Conservation (phyloP, 805 yeast genomes). For the Wickerhamomyces chambardii region DNA sequence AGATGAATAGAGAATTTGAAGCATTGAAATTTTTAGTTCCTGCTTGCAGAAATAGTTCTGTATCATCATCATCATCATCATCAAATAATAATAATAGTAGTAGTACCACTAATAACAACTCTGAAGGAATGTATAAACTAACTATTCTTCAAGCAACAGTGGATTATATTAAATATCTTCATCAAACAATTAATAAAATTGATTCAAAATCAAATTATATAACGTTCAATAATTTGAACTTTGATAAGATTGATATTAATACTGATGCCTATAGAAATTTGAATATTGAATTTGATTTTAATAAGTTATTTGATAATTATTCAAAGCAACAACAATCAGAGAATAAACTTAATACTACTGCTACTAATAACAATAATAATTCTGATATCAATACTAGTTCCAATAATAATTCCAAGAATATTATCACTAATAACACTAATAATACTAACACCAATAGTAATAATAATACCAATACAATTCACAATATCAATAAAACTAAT, state of each 20-base stretch:
- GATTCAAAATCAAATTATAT: constrained; percentile 22
- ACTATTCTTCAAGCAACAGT: constrained; percentile 79
- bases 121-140: constrained; percentile 68
- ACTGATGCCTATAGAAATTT: constrained; percentile 52
- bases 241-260: constrained; percentile 46
- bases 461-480: too few relatives aligned
- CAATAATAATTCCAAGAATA: too few relatives aligned
- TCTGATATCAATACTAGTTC: not conserved
- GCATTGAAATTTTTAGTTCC: constrained; percentile 72
- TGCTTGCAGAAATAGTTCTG: constrained; percentile 47
- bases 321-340: not conserved
- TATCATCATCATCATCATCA: constrained; percentile 7
- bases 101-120: constrained; percentile 5
- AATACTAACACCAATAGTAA: not conserved
- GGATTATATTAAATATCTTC: constrained; percentile 67
- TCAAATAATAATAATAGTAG: too few relatives aligned
- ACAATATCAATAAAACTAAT: too few relatives aligned
- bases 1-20: constrained; percentile 78
- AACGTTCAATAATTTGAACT: constrained; percentile 31
- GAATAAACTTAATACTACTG: too few relatives aligned
- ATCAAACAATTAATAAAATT: constrained; percentile 40
- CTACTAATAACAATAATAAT: not conserved
- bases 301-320: constrained; percentile 10
- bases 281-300: constrained; percentile 46
- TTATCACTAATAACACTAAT: not conserved